Evolutionary conservation across 345 rosid species (phyloP), one percentile per base, ranked within the genome.

Genomic region (Linum usitatissimum): DNA sequence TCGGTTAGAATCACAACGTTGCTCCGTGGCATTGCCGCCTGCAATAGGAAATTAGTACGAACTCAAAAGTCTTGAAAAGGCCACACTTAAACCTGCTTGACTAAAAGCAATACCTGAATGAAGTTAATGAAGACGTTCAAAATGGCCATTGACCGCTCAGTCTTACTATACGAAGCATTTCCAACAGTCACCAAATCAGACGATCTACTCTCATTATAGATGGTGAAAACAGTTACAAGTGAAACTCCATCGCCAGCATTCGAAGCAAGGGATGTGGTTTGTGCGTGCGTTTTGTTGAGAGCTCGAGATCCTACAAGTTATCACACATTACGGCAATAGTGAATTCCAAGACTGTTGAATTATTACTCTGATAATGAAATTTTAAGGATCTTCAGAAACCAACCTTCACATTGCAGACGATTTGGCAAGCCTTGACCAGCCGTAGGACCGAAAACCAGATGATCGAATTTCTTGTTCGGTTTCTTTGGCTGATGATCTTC

Each of bases 341-440:
- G 2, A 23, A 23, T 23, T 23, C 28, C 28, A 23, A 23, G 28
- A 23, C 28, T 23, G 28, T 23, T 23, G 28, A 23, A 23, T 23
- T 23, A 23, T 23, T 34, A 34, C 38, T 4, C 38, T 4, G 8
- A 34, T 7, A 34, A 7, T 4, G 8, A 15, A 45, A 6, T 45
- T 12, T 7, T 15, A 45, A 45, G 13, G 10, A 13, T 45, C 1
- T 7, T 15, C 51, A 45, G 10, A 9, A 3, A 57, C 19, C 49
- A 73, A 93, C 96, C 95, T 83, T 59, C 79, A 72, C 97, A 90
- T 60, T 90, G 95, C 74, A 90, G 75, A 39, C 96, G 91, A 66
- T 90, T 75, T 1, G 78, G 81, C 64, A 86, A 81, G 77, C 97
- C 96, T 76, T 78, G 77, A 40, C 96, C 99, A 59, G 97, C 85